Conservation (phyloP, 2,329 filamentous ascomycete genomes). For the Orbilia oligospora region DNA sequence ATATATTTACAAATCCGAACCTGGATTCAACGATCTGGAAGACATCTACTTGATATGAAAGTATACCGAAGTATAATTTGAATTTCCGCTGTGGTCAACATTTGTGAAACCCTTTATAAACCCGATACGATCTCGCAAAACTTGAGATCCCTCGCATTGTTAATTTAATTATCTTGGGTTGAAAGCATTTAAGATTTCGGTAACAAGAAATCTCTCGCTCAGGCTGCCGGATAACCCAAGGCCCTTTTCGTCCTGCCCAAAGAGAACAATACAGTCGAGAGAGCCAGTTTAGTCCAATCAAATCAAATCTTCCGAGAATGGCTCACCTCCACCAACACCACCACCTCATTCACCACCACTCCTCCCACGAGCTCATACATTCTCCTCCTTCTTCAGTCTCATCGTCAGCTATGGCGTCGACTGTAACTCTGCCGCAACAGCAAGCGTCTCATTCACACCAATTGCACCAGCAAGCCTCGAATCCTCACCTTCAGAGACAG, state of each 20-base stretch:
- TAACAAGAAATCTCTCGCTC: conserved; percentile 55
- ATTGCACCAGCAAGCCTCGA: conserved; percentile 59
- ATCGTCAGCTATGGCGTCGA: conserved; percentile 60
- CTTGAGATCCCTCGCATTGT: conserved; percentile 35
- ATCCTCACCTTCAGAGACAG: conserved; percentile 56
- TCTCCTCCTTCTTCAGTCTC: conserved; percentile 60
- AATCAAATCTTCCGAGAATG: conserved; percentile 60
- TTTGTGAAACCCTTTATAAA: conserved; percentile 27
- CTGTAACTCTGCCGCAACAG: conserved; percentile 49
- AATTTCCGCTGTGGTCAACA: not conserved
- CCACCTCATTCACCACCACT: conserved; percentile 59
- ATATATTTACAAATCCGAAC: conserved; percentile 27
- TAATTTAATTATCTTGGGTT: conserved; percentile 48
- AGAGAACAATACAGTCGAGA: conserved; percentile 52
- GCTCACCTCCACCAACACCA: conserved; percentile 57
- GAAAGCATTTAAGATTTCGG: conserved; percentile 53
- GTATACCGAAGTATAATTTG: conserved; percentile 23
- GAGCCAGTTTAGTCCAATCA: conserved; percentile 60
- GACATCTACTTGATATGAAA: conserved; percentile 19
- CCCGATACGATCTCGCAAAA: conserved; percentile 20
- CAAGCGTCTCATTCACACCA: conserved; percentile 47
- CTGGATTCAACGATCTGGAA: conserved; percentile 8
- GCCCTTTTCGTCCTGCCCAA: conserved; percentile 56
- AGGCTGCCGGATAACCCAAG: conserved; percentile 51
- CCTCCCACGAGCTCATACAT: conserved; percentile 58